These are phyloP conservation scores for Arthrobotrys sinensis DNA, from an alignment of 2,329 filamentous ascomycete species.

Conservation along the genomic window DNA sequence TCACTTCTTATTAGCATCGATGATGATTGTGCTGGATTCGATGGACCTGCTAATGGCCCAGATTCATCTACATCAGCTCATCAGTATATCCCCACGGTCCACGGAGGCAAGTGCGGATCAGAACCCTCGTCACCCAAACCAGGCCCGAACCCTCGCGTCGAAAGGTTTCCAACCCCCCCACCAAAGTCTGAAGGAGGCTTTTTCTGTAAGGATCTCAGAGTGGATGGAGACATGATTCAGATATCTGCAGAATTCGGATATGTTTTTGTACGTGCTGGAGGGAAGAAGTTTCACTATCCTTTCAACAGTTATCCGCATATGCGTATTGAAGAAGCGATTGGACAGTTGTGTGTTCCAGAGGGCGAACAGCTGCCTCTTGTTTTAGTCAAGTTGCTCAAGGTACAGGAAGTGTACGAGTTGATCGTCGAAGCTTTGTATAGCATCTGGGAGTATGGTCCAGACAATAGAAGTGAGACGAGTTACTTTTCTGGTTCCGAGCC, in stretches of 20 bases:
- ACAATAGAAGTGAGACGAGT: background rate
- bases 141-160: background rate
- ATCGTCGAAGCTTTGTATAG: conserved; percentile 1
- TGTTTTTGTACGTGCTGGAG: background rate
- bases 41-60: background rate
- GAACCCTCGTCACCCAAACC: background rate
- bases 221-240: conserved; percentile 2
- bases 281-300: background rate
- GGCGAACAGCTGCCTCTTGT: background rate
- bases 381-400: background rate
- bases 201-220: background rate
- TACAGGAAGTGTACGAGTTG: background rate
- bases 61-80: background rate
- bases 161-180: background rate
- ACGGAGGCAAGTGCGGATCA: conserved; percentile 5
- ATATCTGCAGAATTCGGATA: background rate
- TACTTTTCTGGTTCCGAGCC: background rate
- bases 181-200: background rate
- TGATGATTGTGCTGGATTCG: background rate
- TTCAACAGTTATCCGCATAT: background rate
- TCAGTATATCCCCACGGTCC: background rate
- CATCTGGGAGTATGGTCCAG: background rate
- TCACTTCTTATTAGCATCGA: background rate
- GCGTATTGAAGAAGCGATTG: background rate
- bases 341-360: background rate